Conservation (phyloP, 805 yeast genomes). For the Cyberlindnera maritima region DNA sequence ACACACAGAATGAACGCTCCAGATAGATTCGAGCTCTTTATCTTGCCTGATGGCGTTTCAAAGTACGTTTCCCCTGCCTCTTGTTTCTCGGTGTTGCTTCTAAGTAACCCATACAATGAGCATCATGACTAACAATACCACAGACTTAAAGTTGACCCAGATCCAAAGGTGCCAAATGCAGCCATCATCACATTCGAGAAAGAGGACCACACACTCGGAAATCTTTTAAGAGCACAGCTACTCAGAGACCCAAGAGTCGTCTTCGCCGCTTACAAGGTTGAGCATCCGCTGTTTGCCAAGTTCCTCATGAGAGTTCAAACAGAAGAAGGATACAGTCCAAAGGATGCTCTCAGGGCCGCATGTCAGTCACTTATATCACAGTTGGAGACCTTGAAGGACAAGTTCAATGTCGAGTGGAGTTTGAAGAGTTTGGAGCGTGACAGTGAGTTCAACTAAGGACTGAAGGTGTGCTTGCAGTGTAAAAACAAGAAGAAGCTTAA, state of each 20-base stretch:
- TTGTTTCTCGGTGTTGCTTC: neutral
- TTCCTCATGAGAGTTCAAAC: conserved; percentile 94
- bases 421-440: conserved; percentile 32
- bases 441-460: conserved; percentile 1
- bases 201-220: conserved; percentile 97
- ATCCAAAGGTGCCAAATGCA: conserved; percentile 92
- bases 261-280: conserved; percentile 96
- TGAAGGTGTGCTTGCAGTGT: no score
- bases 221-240: conserved; percentile 81
- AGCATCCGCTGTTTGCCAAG: conserved; percentile 95
- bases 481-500: neutral
- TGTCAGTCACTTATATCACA: conserved; percentile 81
- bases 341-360: conserved; percentile 86
- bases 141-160: conserved; percentile 81
- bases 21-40: conserved; percentile 94
- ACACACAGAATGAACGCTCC: conserved; percentile 88
- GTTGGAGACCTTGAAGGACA: conserved; percentile 67
- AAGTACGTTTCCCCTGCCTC: conserved; percentile 55
- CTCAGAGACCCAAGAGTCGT: conserved; percentile 84
- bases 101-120: neutral
- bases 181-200: conserved; percentile 90
- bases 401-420: conserved; percentile 91
- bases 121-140: conserved; percentile 9
- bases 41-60: conserved; percentile 96
- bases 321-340: conserved; percentile 90